Base-by-base conservation (phyloP, 306 rosid species). In the Malus orientalis region DNA sequence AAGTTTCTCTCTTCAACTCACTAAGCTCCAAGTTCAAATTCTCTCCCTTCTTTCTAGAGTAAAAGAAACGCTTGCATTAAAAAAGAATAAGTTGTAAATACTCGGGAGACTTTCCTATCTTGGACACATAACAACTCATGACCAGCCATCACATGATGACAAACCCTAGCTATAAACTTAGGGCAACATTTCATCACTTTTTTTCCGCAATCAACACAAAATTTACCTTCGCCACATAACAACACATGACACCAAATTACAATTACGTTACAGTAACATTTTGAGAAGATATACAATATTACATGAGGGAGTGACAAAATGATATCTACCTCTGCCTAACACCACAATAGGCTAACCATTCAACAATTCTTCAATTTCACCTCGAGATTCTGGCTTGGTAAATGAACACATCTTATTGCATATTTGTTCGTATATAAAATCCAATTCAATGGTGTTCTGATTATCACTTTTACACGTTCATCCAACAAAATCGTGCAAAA, bases 401-500 rank as follows among this genome's bases (percentile, higher is more conserved):
- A 72, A 82, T 66, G 65, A 74, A 72, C 79, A 58, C 55, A n/a
- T 81, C 79, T 51, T 78, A 76, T 44, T 70, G 81, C 70, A 77
- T 80, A 73, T 73, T 74, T 76, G 81, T 82, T 81, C 69, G 86
- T 61, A 42, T 62, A 78, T 18, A 73, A 58, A 29, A 33, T 33
- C 60, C 67, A 71, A 79, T 78, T 42, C 72, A 80, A 68, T 80
- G 42, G 49, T 74, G 58, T 75, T 83, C 79, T 79, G 32, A 67
- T n/a, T 25, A 78, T 63, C 33, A 76, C 55, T 67, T 40, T 40
- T 40, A 53, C 42, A 59, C 49, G 69, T 69, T 89, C 84, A 87
- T 20, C 91, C 91, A 16, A 86, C 97, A 77, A 88, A 93, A 81
- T 93, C 98, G 78, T 83, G 97, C 82, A 91, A 74, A 51, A 90